Evolutionary conservation across 257 asterid genomes (phyloP), one percentile per base, ranked within the genome.

Genomic region (Solanum piurae): DNA sequence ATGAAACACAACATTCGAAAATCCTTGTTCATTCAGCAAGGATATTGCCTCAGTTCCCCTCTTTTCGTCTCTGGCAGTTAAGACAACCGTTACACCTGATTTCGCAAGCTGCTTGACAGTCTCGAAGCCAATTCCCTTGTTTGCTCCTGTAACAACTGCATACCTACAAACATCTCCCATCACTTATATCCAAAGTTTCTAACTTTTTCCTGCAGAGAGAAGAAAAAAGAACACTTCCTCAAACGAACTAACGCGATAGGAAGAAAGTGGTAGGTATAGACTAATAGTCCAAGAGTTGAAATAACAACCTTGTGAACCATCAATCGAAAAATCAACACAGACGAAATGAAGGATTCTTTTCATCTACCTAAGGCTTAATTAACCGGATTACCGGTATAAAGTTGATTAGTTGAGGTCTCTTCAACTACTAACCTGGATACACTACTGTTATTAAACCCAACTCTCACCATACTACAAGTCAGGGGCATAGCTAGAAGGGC

Each of bases 61-160:
- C 66, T 88, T 89, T 91, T 90, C 93, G 46, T 95, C 62, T 85
- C 98, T 91, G 42, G 98, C 97, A 9, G 99, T 93, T 42, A 96
- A 86, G 49, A 95, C 91, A 6, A 96, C 98, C n/a, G 92, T 91
- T 38, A 90, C 90, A 6, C 98, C 98, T 52, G 95, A 92, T 21
- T 37, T 79, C 1, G 98, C 98, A 1, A 96, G 95, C 89, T 93
- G 97, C 37, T 95, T 92, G 60, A 88, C 98, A 6, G 95, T 94
- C 92, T 95, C 98, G 5, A 93, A 80, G 29, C 98, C 98, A n/a
- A 95, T 95, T 58, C 98, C 98, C 89, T 92, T 94, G 94, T 95
- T 95, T 9, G 96, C 98, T 88, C 98, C 98, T 5, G 96, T 96
- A 49, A 96, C 98, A 40, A 95, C 95, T 25, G 96, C 98, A 86